These are phyloP conservation scores for Diversispora epigaea DNA, from an alignment of 192 early-diverging fungal genomes.

Conservation along the genomic window DNA sequence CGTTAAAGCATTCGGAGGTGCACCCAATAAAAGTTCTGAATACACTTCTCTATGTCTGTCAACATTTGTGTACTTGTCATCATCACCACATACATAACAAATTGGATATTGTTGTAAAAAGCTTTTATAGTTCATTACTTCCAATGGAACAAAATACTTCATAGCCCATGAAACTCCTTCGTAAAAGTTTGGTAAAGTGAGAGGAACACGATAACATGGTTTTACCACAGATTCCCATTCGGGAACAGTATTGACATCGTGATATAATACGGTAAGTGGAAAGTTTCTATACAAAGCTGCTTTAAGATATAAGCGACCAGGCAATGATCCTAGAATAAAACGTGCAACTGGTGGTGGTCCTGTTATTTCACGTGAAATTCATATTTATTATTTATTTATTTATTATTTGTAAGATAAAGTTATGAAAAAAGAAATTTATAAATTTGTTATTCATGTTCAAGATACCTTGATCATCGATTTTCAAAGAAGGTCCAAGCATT, in stretches of 20 bases:
- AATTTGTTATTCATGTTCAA: no score
- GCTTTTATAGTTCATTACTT: not conserved
- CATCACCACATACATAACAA: constrained; percentile 5
- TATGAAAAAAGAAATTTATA: no score
- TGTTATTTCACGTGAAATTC: no score
- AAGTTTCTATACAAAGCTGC: not conserved
- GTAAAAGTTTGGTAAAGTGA: constrained; percentile 27
- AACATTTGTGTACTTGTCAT: constrained; percentile 3
- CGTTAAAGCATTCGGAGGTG: not conserved
- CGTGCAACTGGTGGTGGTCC: constrained; percentile 19
- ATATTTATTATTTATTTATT: no score
- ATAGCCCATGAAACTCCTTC: constrained; percentile 9
- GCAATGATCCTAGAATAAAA: constrained; percentile 15
- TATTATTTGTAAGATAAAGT: no score
- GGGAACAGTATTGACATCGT: constrained; percentile 1
- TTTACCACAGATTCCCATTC: constrained; percentile 24
- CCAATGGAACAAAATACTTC: constrained; percentile 15
- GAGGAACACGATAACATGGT: constrained; percentile 15
- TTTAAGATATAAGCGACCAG: constrained; percentile 11
- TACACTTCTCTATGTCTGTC: not conserved
- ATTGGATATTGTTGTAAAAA: constrained; percentile 2
- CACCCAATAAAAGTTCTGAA: not conserved
- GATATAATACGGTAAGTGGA: constrained; percentile 13
- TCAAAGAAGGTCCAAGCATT: constrained; percentile 11
- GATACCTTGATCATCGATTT: constrained; percentile 22